A percentile compares a stretch with the other conserved stretches of the same genome.
Evolutionary conservation across 139 green algal species (phyloP).

Genomic region (Coelastrella sp.): DNA sequence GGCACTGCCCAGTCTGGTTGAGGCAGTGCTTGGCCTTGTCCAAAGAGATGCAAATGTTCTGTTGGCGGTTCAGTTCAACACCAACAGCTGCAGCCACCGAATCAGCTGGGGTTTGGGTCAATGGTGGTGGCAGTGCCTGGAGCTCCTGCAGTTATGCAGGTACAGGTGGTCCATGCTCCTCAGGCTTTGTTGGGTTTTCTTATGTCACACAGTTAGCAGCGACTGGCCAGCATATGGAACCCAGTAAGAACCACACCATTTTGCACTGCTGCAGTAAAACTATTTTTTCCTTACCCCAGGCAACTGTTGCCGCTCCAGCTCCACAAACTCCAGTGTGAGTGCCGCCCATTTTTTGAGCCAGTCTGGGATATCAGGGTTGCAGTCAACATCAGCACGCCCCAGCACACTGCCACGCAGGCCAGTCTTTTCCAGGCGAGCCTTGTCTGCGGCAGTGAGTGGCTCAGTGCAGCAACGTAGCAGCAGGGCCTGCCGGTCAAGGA

Average conservation of each 20-base stretch:
- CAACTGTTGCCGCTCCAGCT: conserved; percentile 77
- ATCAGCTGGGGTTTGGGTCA: conserved; percentile 57
- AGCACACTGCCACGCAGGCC: conserved; percentile 25
- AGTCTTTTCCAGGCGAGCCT: not conserved
- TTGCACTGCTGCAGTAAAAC: no score
- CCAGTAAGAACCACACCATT: no score
- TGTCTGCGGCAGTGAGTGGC: conserved; percentile 60
- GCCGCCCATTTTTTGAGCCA: conserved; percentile 92
- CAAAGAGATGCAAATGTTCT: conserved; percentile 90
- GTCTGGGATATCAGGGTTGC: conserved; percentile 56
- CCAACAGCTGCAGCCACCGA: conserved; percentile 41
- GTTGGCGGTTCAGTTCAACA: conserved; percentile 73
- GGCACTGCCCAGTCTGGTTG: conserved; percentile 52
- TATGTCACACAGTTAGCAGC: no score
- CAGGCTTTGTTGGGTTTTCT: no score
- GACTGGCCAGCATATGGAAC: no score
- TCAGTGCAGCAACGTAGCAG: conserved; percentile 67
- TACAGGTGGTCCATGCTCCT: not conserved
- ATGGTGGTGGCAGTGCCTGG: conserved; percentile 58
- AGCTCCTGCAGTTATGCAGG: conserved; percentile 54
- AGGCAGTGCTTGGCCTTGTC: conserved; percentile 90
- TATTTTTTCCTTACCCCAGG: conserved; percentile 41
- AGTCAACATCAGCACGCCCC: conserved; percentile 61
- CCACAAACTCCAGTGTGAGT: conserved; percentile 78
- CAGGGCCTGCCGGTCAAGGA: conserved; percentile 82